Percentiles rank a stretch among this genome's conserved stretches.
Evolutionary conservation across 805 yeast species (phyloP).

Genomic region (Diddensiella caesifluorescens): DNA sequence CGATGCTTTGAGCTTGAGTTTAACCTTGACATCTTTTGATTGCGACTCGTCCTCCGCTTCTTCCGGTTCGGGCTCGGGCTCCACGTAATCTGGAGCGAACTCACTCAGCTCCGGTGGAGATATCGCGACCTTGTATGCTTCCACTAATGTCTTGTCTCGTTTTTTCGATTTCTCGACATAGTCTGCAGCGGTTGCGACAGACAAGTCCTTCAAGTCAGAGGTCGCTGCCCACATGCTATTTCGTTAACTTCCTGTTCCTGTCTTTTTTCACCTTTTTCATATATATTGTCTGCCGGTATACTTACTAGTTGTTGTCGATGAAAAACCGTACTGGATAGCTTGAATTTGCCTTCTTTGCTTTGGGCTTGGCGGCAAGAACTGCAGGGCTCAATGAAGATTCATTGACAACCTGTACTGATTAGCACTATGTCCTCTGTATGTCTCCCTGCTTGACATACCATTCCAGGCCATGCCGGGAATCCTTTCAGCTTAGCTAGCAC

Average conservation of each 20-base stretch:
- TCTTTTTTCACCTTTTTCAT: too few relatives aligned
- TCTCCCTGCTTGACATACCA: slow-evolving; percentile 38
- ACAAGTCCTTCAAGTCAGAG: slow-evolving; percentile 46
- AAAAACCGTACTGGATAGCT: slow-evolving; percentile 59
- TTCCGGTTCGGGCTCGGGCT: slow-evolving; percentile 5
- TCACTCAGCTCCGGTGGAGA: slow-evolving; percentile 47
- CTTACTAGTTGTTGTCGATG: slow-evolving; percentile 48
- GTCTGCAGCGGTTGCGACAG: slow-evolving; percentile 38
- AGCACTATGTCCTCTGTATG: background rate
- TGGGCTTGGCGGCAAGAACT: slow-evolving; percentile 30
- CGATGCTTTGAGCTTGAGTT: background rate
- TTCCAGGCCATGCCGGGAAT: slow-evolving; percentile 88
- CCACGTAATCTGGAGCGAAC: slow-evolving; percentile 31
- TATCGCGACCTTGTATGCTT: slow-evolving; percentile 51
- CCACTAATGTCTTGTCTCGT: slow-evolving; percentile 41
- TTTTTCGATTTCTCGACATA: slow-evolving; percentile 34
- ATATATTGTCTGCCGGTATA: too few relatives aligned
- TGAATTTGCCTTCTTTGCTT: slow-evolving; percentile 28
- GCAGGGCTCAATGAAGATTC: slow-evolving; percentile 22
- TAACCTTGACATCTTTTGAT: background rate
- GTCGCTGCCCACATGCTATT: slow-evolving; percentile 56
- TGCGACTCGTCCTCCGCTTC: background rate
- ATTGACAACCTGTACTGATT: slow-evolving; percentile 19
- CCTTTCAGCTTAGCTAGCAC: slow-evolving; percentile 82
- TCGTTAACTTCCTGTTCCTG: background rate